These are phyloP conservation scores for Phylloporus sp. DNA, from an alignment of 768 basidiomycete species.

Conservation along the genomic window DNA sequence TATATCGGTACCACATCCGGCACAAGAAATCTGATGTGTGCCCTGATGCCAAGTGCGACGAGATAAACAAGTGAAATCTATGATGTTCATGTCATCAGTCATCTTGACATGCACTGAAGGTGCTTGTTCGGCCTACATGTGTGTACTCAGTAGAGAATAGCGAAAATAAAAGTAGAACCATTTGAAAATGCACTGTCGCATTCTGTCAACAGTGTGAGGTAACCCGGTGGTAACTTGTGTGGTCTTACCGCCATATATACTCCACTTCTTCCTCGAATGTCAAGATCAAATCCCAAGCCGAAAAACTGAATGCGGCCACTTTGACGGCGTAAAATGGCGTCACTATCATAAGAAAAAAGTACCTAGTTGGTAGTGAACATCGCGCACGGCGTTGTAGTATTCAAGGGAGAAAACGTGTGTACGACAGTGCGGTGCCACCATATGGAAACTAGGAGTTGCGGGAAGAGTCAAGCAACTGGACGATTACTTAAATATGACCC, in stretches of 20 bases:
- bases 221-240: no score
- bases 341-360: background rate
- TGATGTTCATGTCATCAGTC: background rate
- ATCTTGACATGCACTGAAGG: background rate
- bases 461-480: background rate
- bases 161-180: conserved; percentile 19
- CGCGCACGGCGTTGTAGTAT: conserved; percentile 4
- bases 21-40: conserved; percentile 8
- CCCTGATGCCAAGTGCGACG: conserved; percentile 9
- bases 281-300: conserved; percentile 27
- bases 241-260: conserved; percentile 30
- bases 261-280: conserved; percentile 24
- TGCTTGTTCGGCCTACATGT: conserved; percentile 5
- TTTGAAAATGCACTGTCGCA: conserved; percentile 7
- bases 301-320: conserved; percentile 26
- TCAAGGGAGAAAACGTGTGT: conserved; percentile 1
- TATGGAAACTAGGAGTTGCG: background rate
- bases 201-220: conserved; percentile 4
- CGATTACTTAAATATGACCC: background rate
- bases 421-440: conserved; percentile 2
- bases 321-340: background rate
- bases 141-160: conserved; percentile 10
- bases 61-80: conserved; percentile 10
- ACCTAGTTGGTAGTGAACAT: conserved; percentile 12
- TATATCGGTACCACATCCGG: conserved; percentile 10